Conservation (phyloP, 2,329 filamentous ascomycete species). For the Venturia aucupariae region DNA sequence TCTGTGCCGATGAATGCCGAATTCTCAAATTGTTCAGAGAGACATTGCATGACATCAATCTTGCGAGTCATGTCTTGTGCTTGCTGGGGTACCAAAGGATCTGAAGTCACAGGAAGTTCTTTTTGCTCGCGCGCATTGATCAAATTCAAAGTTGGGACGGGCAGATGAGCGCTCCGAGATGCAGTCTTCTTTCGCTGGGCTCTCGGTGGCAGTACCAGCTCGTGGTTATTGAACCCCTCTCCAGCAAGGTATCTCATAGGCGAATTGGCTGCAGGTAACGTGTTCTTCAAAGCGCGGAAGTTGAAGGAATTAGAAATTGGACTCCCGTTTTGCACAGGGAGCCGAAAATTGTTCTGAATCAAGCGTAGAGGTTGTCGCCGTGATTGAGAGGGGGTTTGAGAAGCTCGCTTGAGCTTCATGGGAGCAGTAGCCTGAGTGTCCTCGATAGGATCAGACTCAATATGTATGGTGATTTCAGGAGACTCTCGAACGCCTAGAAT, state of each 20-base stretch:
- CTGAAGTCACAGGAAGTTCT: neutral
- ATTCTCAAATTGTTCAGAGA: neutral
- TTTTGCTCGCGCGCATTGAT: neutral
- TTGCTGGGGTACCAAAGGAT: neutral
- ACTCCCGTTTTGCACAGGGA: neutral
- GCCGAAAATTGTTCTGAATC: neutral
- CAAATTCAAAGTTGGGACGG: neutral
- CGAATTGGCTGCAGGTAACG: neutral
- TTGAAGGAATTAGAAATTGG: neutral
- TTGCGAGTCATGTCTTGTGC: neutral
- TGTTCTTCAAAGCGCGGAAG: neutral
- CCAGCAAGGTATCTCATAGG: neutral
- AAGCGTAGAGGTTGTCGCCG: neutral
- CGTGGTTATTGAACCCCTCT: conserved; percentile 1
- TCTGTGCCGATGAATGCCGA: neutral
- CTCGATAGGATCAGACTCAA: conserved; percentile 9
- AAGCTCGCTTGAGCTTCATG: neutral
- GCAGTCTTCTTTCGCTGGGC: neutral
- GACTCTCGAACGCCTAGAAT: neutral
- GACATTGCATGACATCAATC: neutral
- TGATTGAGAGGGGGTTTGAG: neutral
- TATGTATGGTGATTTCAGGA: neutral
- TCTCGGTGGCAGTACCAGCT: neutral
- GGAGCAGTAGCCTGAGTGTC: neutral
- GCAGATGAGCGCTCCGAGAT: neutral